Evolutionary conservation across 768 basidiomycete species (phyloP).

Genomic region (Hypholoma fasciculare): DNA sequence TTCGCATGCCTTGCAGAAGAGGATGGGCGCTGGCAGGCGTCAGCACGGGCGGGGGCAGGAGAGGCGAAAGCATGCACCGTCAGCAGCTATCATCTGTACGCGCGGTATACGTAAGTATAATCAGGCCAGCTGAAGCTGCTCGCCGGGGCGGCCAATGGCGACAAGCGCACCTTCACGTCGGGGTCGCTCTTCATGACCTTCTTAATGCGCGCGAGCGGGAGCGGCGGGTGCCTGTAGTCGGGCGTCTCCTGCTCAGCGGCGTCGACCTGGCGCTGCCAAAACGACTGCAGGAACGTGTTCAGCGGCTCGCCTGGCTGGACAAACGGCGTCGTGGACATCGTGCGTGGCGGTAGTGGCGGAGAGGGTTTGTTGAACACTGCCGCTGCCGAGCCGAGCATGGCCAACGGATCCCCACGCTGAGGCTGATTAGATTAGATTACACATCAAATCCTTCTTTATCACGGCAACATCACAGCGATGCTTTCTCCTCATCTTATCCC

Average conservation of each 20-base stretch:
- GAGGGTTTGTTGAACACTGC: no score
- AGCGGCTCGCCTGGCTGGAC: slow-evolving; percentile 87
- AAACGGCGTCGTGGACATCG: slow-evolving; percentile 45
- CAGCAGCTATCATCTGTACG: slow-evolving; percentile 93
- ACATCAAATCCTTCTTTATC: no score
- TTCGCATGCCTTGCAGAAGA: slow-evolving; percentile 98
- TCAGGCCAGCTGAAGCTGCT: neutral
- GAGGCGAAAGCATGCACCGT: slow-evolving; percentile 52
- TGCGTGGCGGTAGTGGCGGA: neutral
- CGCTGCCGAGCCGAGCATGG: no score
- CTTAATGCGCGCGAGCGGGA: slow-evolving; percentile 95
- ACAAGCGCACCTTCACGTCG: slow-evolving; percentile 80
- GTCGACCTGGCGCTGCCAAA: slow-evolving; percentile 91
- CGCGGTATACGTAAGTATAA: neutral
- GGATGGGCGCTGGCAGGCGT: slow-evolving; percentile 68
- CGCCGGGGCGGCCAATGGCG: neutral
- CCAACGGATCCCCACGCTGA: no score
- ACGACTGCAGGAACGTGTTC: slow-evolving; percentile 80
- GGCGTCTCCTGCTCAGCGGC: slow-evolving; percentile 86
- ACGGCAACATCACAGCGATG: no score
- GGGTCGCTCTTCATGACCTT: slow-evolving; percentile 99
- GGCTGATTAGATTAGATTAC: no score
- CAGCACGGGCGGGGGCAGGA: neutral
- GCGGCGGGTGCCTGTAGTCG: slow-evolving; percentile 83
- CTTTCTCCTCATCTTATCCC: no score